Evolutionary conservation across 371 early-diverging fungal genomes (phyloP), one percentile per base, ranked within the genome.

Genomic region (Lichtheimia ramosa): DNA sequence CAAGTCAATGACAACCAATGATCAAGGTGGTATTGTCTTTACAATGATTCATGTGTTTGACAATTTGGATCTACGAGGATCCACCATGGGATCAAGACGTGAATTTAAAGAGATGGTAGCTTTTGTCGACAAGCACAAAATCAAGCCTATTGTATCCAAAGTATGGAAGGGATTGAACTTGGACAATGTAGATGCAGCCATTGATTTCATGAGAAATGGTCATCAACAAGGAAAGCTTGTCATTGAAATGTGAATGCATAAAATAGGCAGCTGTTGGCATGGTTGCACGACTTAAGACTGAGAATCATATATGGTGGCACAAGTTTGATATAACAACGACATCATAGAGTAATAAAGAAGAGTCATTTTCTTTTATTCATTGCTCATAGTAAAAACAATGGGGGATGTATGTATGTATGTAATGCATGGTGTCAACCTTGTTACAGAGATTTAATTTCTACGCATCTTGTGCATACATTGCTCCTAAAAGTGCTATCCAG

Each of bases 61-160:
- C 60, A 86, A 89, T 55, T 75, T 85, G 55, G 85, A 86, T 7
- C 52, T 88, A 15, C 64, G 72, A 5, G 89, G 88, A 18, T 77
- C 79, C 25, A 86, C 87, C 2, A 87, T 89, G 87, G 91, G 89
- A 28, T 85, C 85, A 6, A 76, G 85, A 16, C 62, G 54, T 13
- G 89, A 90, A 62, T 88, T 88, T 46, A 62, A 68, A 10, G 79
- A 84, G n/a, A 85, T 88, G 87, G 74, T 86, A 10, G 71, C 72
- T 18, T 86, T 87, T 64, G 83, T 90, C 1, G 64, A 73, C 8
- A 61, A 77, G 58, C 67, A 86, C 51, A 79, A 82, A 58, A 74
- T 89, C 52, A 70, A 69, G 46, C 90, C 89, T 5, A 75, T 88
- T 1, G 85, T 90, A 10, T 81, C 83, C 34, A 70, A 71, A 14